Evolutionary conservation across 1,284 basidiomycete species (phyloP).

Genomic region (Nidula niveotomentosa): DNA sequence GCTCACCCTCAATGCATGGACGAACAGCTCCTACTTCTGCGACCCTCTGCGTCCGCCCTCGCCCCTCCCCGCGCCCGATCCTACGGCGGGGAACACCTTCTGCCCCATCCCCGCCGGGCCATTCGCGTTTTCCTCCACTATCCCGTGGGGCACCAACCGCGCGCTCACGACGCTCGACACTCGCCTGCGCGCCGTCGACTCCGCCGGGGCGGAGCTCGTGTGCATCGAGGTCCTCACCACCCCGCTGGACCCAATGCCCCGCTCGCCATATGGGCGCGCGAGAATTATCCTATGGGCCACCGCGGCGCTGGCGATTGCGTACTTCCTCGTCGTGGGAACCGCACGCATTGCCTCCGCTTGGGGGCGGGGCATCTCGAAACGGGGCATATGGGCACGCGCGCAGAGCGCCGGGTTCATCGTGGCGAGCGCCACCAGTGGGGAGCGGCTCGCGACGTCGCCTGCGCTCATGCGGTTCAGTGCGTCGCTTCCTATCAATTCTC

Average conservation of each 20-base stretch:
- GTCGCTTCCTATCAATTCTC: constrained; percentile 12
- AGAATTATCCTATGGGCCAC: constrained; percentile 82
- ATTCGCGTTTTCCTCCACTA: constrained; percentile 79
- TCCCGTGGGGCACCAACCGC: constrained; percentile 72
- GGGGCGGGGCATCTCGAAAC: constrained; percentile 64
- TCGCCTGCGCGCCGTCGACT: constrained; percentile 85
- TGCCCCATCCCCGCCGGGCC: constrained; percentile 77
- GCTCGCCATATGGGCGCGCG: constrained; percentile 71
- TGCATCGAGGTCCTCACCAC: constrained; percentile 84
- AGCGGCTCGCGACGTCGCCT: constrained; percentile 81
- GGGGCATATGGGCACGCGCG: constrained; percentile 64
- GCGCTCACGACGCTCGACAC: constrained; percentile 85
- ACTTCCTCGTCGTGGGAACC: constrained; percentile 78
- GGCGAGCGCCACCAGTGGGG: constrained; percentile 92
- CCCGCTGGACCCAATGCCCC: constrained; percentile 60
- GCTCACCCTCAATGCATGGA: constrained; percentile 74
- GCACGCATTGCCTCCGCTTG: constrained; percentile 85
- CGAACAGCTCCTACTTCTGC: constrained; percentile 76
- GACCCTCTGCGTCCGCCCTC: constrained; percentile 72
- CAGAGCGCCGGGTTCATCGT: constrained; percentile 85
- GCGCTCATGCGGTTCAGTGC: constrained; percentile 87
- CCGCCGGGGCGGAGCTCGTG: constrained; percentile 74
- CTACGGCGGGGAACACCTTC: constrained; percentile 33
- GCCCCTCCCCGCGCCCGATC: constrained; percentile 46
- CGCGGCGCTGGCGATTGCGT: constrained; percentile 74